Percentiles rank a stretch among this genome's conserved stretches.
These are phyloP conservation scores for Fusarium penzigii DNA, from an alignment of 2,329 filamentous ascomycete species.

Conservation along the genomic window DNA sequence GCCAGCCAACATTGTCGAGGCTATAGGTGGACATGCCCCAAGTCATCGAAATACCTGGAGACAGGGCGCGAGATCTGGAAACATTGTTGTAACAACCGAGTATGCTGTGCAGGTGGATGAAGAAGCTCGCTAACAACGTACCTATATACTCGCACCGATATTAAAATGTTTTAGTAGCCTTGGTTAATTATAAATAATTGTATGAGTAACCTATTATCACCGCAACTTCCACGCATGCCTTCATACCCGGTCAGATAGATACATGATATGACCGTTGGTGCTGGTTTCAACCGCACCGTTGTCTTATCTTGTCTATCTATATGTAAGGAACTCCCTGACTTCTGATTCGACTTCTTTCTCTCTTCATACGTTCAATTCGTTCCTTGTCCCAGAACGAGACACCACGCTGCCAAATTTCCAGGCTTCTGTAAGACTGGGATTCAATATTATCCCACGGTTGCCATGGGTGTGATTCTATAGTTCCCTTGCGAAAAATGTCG, in stretches of 20 bases:
- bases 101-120: conserved; percentile 3
- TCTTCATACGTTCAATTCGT: not conserved
- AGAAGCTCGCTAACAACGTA: not conserved
- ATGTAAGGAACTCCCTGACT: no score
- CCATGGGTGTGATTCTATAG: not conserved
- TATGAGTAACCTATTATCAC: no score
- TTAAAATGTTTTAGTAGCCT: no score
- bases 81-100: conserved; percentile 5
- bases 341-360: no score
- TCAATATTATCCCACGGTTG: not conserved
- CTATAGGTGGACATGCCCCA: not conserved
- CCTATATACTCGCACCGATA: no score
- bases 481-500: not conserved
- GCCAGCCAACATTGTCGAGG: not conserved
- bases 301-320: no score
- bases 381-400: not conserved
- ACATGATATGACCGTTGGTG: no score
- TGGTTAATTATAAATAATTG: no score
- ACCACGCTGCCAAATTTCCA: not conserved
- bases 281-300: no score
- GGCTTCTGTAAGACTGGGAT: not conserved
- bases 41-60: conserved; percentile 4
- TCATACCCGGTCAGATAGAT: no score
- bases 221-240: no score
- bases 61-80: not conserved